Base-by-base conservation (phyloP, 805 yeast species). In the Candida nanaspora region DNA sequence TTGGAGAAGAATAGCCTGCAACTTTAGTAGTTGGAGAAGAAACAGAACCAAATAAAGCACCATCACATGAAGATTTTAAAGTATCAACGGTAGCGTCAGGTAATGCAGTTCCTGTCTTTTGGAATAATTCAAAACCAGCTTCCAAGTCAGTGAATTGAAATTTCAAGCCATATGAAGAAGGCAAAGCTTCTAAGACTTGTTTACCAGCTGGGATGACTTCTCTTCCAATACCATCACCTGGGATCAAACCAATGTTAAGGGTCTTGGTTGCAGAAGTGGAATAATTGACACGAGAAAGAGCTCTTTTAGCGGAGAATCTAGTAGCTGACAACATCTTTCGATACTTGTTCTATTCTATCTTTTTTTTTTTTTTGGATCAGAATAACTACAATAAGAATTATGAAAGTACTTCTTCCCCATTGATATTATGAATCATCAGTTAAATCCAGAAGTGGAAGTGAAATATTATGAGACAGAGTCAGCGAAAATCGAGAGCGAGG, bases 181-280 rank as follows among this genome's bases (percentile, higher is more conserved):
- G 88, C 43, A 93, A 75, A 46, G 80, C 82, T 65, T 91, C 91
- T 52, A 93, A 72, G 25, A 93, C 77, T 48, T 86, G 85, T 52
- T 78, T 77, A 53, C 98, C 98, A 34, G 98, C 95, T 46, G 98
- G 98, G 45, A 93, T 89, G 36, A 93, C 98, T 67, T 93, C 98
- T 57, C 84, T 79, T 41, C 98, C 98, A 52, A 93, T 93, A 50
- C 98, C 98, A 63, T 93, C 98, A 61, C 98, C 98, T 39, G 98
- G 96, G 52, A 93, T 89, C 58, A 93, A 74, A 44, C 76, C 83
- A 48, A 78, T 75, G 41, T 70, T 76, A 36, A 78, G 59, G 22
- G 72, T 68, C 50, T 74, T 76, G 38, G 71, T 50, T 29, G 66
- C 58, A 22, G 70, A 47, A 31, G 63, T 50, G 20, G 64, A 47